Evolutionary conservation across 2,329 filamentous ascomycete genomes (phyloP).

Genomic region (Emergomyces pasteurianus): DNA sequence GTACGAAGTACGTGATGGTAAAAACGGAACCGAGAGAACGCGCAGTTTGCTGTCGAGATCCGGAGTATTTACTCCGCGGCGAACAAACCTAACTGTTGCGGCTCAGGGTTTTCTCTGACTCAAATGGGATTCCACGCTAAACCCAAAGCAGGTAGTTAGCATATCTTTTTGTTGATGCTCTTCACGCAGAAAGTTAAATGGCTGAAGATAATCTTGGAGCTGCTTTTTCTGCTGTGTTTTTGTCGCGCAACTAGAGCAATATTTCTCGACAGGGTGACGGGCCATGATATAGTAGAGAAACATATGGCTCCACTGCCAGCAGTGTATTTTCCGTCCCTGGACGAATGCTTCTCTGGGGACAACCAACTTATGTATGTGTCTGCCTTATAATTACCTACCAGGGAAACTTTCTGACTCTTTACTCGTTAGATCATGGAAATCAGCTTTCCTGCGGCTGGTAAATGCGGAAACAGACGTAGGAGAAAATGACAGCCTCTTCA

Average conservation of each 20-base stretch:
- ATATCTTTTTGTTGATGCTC: conserved; percentile 23
- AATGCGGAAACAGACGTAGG: conserved; percentile 32
- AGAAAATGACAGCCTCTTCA: conserved; percentile 46
- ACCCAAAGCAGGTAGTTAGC: conserved; percentile 20
- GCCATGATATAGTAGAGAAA: conserved; percentile 29
- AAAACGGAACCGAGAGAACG: too few relatives aligned
- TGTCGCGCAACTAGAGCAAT: not conserved
- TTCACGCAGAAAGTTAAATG: not conserved
- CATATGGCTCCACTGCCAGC: conserved; percentile 60
- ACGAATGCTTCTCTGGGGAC: conserved; percentile 73
- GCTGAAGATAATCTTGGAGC: not conserved
- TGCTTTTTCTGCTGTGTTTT: not conserved
- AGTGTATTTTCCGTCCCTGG: conserved; percentile 72
- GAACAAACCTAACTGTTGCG: too few relatives aligned
- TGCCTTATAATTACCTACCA: not conserved
- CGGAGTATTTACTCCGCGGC: too few relatives aligned
- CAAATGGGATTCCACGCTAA: conserved; percentile 22
- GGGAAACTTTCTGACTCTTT: conserved; percentile 14
- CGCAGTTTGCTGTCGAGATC: too few relatives aligned
- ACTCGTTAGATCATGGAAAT: conserved; percentile 46
- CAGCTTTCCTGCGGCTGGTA: conserved; percentile 42
- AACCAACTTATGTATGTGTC: conserved; percentile 58
- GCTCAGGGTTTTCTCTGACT: too few relatives aligned
- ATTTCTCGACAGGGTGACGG: not conserved
- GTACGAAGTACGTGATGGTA: too few relatives aligned